Conservation (phyloP, 805 yeast species). For the Pichia gijzeniarum region DNA sequence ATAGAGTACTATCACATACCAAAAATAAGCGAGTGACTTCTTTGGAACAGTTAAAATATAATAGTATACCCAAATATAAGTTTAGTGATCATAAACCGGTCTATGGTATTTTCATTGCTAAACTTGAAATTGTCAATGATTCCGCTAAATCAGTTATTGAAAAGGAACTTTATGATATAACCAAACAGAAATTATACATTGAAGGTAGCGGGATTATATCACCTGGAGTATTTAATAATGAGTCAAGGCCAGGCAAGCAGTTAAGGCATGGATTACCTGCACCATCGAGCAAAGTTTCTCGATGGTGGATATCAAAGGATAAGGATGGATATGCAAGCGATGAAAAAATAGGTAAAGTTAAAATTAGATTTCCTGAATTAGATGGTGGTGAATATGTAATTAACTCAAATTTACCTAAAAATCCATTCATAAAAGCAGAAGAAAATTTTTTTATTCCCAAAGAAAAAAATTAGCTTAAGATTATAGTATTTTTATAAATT, state of each 20-base stretch:
- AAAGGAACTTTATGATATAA: conserved; percentile 48
- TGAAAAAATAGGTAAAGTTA: conserved; percentile 41
- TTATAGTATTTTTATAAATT: not conserved
- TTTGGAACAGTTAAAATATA: conserved; percentile 54
- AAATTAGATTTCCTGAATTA: conserved; percentile 48
- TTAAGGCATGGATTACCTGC: conserved; percentile 58
- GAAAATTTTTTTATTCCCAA: conserved; percentile 46
- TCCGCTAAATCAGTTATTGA: conserved; percentile 42
- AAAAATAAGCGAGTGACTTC: conserved; percentile 46
- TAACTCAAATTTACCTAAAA: conserved; percentile 63
- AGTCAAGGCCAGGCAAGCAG: conserved; percentile 18
- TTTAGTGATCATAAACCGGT: conserved; percentile 94
- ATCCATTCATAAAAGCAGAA: conserved; percentile 59
- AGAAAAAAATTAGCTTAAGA: not conserved
- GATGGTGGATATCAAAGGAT: conserved; percentile 93
- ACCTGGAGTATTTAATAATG: conserved; percentile 7
- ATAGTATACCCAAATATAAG: conserved; percentile 46
- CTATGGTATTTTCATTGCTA: conserved; percentile 59
- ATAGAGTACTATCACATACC: conserved; percentile 61
- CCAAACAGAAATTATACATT: conserved; percentile 37
- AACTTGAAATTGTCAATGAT: conserved; percentile 62
- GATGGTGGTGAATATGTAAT: conserved; percentile 39
- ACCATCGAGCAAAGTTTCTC: conserved; percentile 55
- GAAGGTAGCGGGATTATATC: conserved; percentile 20
- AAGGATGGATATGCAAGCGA: conserved; percentile 20